Evolutionary conservation across 2,329 filamentous ascomycete genomes (phyloP), one percentile per base, ranked within the genome.

Genomic region (Botrytis cinerea): DNA sequence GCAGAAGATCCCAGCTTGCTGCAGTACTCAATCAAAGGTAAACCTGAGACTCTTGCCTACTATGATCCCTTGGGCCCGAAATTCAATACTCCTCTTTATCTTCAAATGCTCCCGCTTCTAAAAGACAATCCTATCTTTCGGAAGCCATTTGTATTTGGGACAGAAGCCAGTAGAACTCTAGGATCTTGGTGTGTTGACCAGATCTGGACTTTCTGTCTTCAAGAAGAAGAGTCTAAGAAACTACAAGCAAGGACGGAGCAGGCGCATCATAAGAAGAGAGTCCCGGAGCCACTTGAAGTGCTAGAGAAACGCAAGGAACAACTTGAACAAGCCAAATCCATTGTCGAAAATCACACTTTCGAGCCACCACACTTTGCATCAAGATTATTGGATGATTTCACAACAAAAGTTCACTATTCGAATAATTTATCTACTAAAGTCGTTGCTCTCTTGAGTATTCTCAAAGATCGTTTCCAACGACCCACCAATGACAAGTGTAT

Each of bases 161-260:
- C 84, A 43, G 82, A 86, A 14, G 88, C 91, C 3, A 89, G 88
- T 1, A 86, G 88, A 2, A 86, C 92, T 60, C 85, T 98, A 6
- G 96, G 96, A 0, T 83, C 87, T 4, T 98, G 96, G 95, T 93
- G 92, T 77, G 90, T 94, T 0, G 94, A 99, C 80, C 86, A 90
- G 69, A 90, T 93, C 73, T 97, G 94, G 94, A 85, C 87, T 71
- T 87, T 93, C 46, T 87, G 89, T 20, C 85, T 97, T 35, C 86
- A 87, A 0, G 88, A 93, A 9, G 84, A 89, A 4, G 88, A 91
- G 73, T 82, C 88, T 0, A 84, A 85, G 5, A 92, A 89, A 75
- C 83, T 93, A 3, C 87, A 92, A 67, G 85, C 87, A 73, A 84
- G 86, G 73, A 86, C 87, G 1, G 86, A 86, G 74, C 81, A 82